Percentiles rank a stretch among this genome's conserved stretches.
Evolutionary conservation across 1,284 basidiomycete species (phyloP).

Genomic region (Rhodotorula sp.): DNA sequence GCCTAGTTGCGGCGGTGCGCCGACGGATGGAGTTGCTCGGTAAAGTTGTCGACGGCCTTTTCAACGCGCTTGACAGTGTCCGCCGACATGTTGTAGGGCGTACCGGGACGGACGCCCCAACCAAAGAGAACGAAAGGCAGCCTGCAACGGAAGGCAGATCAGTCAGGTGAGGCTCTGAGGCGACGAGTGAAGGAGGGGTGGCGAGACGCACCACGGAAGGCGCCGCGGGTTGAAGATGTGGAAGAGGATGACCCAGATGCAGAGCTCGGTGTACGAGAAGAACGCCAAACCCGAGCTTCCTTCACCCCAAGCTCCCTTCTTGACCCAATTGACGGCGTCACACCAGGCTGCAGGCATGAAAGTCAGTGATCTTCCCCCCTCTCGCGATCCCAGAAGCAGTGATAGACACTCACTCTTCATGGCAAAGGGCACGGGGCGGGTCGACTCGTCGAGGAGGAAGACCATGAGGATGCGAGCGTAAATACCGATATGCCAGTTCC

Average conservation of each 20-base stretch:
- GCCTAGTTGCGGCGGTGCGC: not conserved
- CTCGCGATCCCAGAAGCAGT: not conserved
- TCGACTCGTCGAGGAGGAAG: conserved; percentile 59
- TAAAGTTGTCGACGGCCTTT: not conserved
- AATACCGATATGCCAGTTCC: conserved; percentile 57
- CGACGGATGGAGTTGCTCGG: not conserved
- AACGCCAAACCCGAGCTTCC: conserved; percentile 18
- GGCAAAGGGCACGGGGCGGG: conserved; percentile 58
- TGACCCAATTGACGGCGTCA: conserved; percentile 61
- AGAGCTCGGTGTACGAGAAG: conserved; percentile 29
- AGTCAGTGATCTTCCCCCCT: not conserved
- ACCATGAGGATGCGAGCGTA: conserved; percentile 62
- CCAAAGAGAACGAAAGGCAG: conserved; percentile 33
- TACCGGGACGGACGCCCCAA: conserved; percentile 21
- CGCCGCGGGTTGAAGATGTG: conserved; percentile 29
- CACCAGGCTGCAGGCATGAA: conserved; percentile 54
- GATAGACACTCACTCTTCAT: conserved; percentile 53
- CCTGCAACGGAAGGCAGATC: conserved; percentile 4
- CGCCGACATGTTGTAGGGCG: not conserved
- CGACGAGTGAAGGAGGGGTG: not conserved
- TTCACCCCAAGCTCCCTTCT: conserved; percentile 45
- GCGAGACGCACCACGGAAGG: conserved; percentile 22
- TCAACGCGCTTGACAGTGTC: not conserved
- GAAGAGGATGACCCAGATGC: conserved; percentile 31
- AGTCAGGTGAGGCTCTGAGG: not conserved